Base-by-base conservation (phyloP, 805 yeast genomes). In the Yarrowia sp. region DNA sequence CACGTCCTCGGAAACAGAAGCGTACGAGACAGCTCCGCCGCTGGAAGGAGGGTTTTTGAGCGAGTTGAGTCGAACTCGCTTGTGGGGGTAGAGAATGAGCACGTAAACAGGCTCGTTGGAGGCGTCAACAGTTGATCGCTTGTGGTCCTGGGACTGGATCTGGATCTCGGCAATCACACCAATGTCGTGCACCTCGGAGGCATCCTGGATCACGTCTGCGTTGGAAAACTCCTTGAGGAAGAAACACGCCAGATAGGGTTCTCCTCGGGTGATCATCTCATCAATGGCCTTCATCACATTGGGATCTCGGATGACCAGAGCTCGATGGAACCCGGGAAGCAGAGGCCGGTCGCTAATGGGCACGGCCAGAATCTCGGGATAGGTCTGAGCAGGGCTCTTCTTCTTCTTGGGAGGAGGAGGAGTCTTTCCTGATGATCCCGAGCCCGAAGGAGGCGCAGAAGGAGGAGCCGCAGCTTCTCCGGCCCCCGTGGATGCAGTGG, bases 111-210 rank as follows among this genome's bases (percentile, higher is more conserved):
- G 63, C 51, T 58, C 63, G 17, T 58, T 58, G 51, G 63, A 41
- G 30, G 63, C 38, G 44, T 58, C 63, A 9, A 58, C 63, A 19
- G 63, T 58, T 6, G 63, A 58, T 8, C 63, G 51, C 41, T 58
- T 58, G 32, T 58, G 51, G 41, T 58, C 63, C 41, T 58, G 63
- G 9, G 63, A 58, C 51, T 58, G 63, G 17, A 58, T 58, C 51
- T 58, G 63, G 24, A 58, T 43, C 51, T 58, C 63, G 9, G 63
- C 63, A 58, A 58, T 58, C 12, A 58, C 63, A 14, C 63, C 63
- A 22, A 58, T 58, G 40, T 58, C 63, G 32, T 58, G 63, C 10
- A 58, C 63, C 32, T 58, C 63, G 21, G 51, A 41, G 19, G 63
- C 63, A 24, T 58, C 63, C 49, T 58, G 40, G 40, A 58, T 58